Evolutionary conservation across 208 protist genomes (phyloP), one percentile per base, ranked within the genome.

Genomic region (Angomonas ambiguus): DNA sequence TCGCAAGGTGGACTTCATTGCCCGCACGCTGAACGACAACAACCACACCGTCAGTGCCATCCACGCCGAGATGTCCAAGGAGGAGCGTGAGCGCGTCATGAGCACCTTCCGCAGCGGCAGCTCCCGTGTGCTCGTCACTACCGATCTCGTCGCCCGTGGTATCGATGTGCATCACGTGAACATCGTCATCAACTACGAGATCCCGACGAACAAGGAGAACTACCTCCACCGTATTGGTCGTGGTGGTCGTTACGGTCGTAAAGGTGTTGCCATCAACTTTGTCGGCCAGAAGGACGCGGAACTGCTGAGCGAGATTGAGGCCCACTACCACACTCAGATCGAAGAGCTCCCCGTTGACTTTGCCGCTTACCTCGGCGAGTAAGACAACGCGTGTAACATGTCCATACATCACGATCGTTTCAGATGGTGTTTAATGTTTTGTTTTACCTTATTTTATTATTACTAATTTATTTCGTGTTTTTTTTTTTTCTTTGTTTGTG

Each of bases 231-330:
- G 99, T 64, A 99, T 99, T 72, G 99, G 99, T 83, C 94, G 99
- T 74, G 97, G 92, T 68, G 99, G 98, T 65, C 97, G 99, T 73
- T 99, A 99, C 82, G 99, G 99, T 53, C 88, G 98, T 66, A 99
- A 99, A 85, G 99, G 99, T 94, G 95, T 99, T 57, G 98, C 99
- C 45, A 99, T 99, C 88, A 99, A 99, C 92, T 99, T 99, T 80
- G 97, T 99, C 45, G 98, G 95, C 25, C 84, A 87, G 58, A 91
- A 98, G 55, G 99, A 99, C 69, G 88, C 99, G 27, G 92, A 92
- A 64, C 85, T 95, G 51, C 83, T 99, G 35, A 80, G 95, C 67
- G 98, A 99, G 64, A 98, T 99, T 70, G 97, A 99, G 93, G 90
- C 97, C 53, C 99, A 98, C 87, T 99, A 99, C 91, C 88, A 95